Base-by-base conservation (phyloP, 176 grass and related monocot genomes). In the Oryza coarctata region DNA sequence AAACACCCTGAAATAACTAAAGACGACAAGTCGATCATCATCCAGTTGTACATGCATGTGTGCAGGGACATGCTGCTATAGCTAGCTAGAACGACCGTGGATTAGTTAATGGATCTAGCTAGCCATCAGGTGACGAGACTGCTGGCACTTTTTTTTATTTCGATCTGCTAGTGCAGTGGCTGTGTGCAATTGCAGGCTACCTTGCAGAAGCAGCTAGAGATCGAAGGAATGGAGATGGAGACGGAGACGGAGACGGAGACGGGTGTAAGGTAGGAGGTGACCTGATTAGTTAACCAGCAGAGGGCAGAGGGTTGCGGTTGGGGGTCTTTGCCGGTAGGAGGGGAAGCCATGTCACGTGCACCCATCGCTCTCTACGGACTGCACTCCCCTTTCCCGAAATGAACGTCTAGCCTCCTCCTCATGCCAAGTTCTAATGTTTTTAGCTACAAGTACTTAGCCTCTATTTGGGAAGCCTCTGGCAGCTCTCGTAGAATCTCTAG, bases 261-360 rank as follows among this genome's bases (percentile, higher is more conserved):
- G 43, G 15, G 66, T 52, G 43, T 57, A 75, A 29, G 61, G 71
- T 38, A 65, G 67, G 75, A 85, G 83, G 52, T 79, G 75, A 79
- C 57, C 20, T 13, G 68, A 14, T 50, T 65, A 22, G 31, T 60
- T 74, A 74, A 30, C 77, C 40, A 79, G 69, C 3, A 33, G 32
- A 33, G 32, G 32, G 32, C 65, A 50, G 45, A 50, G 5, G 47
- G 15, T 71, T 13, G 15, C 32, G 77, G 29, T 65, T 64, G 8
- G 15, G 44, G 61, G 45, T 43, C 63, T 69, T 77, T 81, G 71
- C 85, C 78, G 78, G 85, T 62, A 9, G 85, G 85, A 74, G 28
- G 71, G 85, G 85, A 76, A 47, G 63, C 70, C 70, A 47, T 22
- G 49, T 76, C 78, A 76, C 78, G 63, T 81, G 85, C 63, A 75